Evolutionary conservation across 441 rosid species (phyloP), one percentile per base, ranked within the genome.

Genomic region (Populus hybrid): DNA sequence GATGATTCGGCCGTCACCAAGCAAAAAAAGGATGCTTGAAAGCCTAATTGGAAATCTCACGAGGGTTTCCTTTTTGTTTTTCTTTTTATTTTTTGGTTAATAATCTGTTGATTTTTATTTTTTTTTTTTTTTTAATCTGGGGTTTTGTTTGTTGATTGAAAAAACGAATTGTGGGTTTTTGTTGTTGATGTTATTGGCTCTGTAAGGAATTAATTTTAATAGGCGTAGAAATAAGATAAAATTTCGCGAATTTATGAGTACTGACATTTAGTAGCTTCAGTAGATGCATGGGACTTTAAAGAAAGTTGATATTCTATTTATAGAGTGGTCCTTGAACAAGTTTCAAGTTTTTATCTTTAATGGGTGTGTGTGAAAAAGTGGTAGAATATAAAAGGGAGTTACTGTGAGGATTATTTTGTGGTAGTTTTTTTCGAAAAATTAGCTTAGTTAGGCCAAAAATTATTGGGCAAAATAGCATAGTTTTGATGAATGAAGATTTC

Each of bases 21-120:
- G 70, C 98, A 94, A 78, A 94, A 96, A 91, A 96, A 92, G 90
- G 99, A 96, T 67, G 98, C 98, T 53, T 98, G n/a, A n/a, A n/a
- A n/a, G n/a, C n/a, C 96, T 75, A 92, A 78, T 85, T 96, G 99
- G 99, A 96, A 96, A 86, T 35, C 92, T 81, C 98, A 92, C n/a
- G n/a, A n/a, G n/a, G n/a, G 97, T 98, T 94, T 77, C 3, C 2
- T 64, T 16, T 64, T 71, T 19, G 9, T 3, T 28, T 1, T 32
- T 68, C 57, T 38, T 38, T 38, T 38, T 9, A 9, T 9, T 50
- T 50, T 50, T 50, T 42, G 0, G 19, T 50, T 14, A 46, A 46
- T n/a, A n/a, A n/a, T n/a, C n/a, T n/a, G n/a, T n/a, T n/a, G n/a
- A n/a, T n/a, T n/a, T n/a, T n/a, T n/a, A n/a, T n/a, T n/a, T 26